phyloP scores from a whole-genome alignment of 2,329 filamentous ascomycete genomes.

The Exophiala dermatitidis region DNA sequence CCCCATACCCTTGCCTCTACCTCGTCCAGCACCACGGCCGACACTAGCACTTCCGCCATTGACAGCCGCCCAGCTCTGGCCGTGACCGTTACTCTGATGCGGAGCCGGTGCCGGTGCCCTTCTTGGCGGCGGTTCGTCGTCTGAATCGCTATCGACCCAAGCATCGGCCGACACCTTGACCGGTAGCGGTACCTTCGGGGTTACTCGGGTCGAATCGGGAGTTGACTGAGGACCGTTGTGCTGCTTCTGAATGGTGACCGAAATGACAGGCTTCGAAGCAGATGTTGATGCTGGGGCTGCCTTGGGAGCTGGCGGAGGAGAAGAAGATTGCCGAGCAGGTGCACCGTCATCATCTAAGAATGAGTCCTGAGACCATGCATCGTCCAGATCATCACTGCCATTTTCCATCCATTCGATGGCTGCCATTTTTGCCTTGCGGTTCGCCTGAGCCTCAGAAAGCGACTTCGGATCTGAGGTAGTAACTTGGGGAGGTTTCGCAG shows the following conservation, averaged over 20 bases:
- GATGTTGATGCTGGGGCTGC: background rate
- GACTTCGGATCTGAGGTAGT: conserved; percentile 2
- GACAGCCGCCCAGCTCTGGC: conserved; percentile 4
- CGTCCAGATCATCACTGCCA: conserved; percentile 24
- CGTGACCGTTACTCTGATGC: too few relatives aligned
- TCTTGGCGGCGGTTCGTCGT: conserved; percentile 4
- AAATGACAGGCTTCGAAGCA: background rate
- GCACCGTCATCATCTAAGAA: conserved; percentile 5
- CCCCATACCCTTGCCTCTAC: background rate
- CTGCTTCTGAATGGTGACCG: background rate
- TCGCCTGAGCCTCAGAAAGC: conserved; percentile 28
- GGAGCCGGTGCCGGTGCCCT: background rate
- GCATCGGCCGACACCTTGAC: conserved; percentile 19
- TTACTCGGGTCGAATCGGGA: background rate
- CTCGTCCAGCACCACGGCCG: background rate
- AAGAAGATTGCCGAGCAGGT: background rate
- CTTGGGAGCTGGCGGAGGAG: background rate
- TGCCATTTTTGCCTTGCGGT: conserved; percentile 32
- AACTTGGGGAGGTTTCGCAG: conserved; percentile 1
- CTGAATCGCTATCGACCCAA: conserved; percentile 24
- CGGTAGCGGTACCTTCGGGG: background rate
- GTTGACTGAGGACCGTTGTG: background rate
- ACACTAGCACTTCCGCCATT: conserved; percentile 1
- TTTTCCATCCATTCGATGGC: conserved; percentile 30
- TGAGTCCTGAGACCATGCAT: conserved; percentile 18